phyloP scores from a whole-genome alignment of 495 filamentous ascomycete species.

The Sphaerosporella brunnea region DNA sequence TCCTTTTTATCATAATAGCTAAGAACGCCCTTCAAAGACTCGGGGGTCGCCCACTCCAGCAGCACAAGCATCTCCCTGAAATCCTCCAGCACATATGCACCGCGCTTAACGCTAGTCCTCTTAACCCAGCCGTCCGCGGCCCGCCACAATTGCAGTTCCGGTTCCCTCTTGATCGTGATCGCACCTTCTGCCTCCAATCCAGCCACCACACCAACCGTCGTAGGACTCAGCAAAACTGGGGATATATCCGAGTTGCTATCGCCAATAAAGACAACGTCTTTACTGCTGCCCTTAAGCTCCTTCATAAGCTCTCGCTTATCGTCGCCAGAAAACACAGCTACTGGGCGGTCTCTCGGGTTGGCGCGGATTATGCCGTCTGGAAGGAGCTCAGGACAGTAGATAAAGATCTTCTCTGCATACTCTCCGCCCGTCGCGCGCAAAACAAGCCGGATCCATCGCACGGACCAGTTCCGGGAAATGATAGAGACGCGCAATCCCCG shows the following conservation, averaged over 20 bases:
- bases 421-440: conserved; percentile 7
- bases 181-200: neutral
- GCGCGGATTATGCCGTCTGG: conserved; percentile 8
- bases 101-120: neutral
- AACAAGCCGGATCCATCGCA: conserved; percentile 16
- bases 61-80: neutral
- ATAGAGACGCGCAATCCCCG: conserved; percentile 7
- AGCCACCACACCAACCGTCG: neutral
- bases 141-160: neutral
- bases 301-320: conserved; percentile 17
- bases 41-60: neutral
- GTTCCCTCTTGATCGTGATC: neutral
- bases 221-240: neutral
- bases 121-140: neutral
- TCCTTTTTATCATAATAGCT: too few relatives aligned
- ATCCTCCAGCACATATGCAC: conserved; percentile 1
- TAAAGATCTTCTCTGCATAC: conserved; percentile 11
- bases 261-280: neutral
- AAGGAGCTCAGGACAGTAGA: conserved; percentile 18
- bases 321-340: conserved; percentile 10
- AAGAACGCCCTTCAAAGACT: too few relatives aligned
- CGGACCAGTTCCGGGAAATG: conserved; percentile 17
- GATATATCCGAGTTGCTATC: neutral
- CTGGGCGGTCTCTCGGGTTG: conserved; percentile 13
- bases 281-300: too few relatives aligned